A percentile compares a stretch with the other conserved stretches of the same genome.
Evolutionary conservation across 2,329 filamentous ascomycete species (phyloP).

Genomic region (Colletotrichum noveboracense): DNA sequence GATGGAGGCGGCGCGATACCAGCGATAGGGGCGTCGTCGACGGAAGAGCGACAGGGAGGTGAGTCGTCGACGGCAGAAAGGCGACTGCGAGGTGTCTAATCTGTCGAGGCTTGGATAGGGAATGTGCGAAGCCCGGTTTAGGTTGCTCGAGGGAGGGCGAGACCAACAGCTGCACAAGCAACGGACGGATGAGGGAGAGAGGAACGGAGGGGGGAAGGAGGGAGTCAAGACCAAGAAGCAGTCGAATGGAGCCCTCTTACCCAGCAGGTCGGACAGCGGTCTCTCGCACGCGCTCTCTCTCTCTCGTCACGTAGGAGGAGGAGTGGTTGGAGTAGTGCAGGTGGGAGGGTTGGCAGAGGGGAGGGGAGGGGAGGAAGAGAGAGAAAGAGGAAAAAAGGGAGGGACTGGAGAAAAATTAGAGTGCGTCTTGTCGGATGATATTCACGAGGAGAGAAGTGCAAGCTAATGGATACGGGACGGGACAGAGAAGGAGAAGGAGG

Average conservation of each 20-base stretch:
- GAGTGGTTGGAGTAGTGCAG: conserved; percentile 10
- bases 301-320: neutral
- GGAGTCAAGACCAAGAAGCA: conserved; percentile 3
- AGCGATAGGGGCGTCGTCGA: neutral
- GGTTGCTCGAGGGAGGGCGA: conserved; percentile 12
- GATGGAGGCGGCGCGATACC: neutral
- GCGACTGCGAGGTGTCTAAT: neutral
- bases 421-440: conserved; percentile 23
- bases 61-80: neutral
- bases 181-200: neutral
- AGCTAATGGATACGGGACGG: conserved; percentile 15
- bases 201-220: conserved; percentile 13
- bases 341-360: conserved; percentile 22
- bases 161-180: conserved; percentile 11
- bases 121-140: neutral
- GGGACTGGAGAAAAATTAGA: conserved; percentile 19
- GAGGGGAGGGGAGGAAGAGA: conserved; percentile 19
- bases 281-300: neutral
- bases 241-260: conserved; percentile 6
- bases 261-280: conserved; percentile 8
- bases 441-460: conserved; percentile 11
- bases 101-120: conserved; percentile 3
- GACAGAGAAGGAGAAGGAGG: neutral
- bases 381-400: conserved; percentile 17
- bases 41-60: neutral